Evolutionary conservation across 257 asterid genomes (phyloP), one percentile per base, ranked within the genome.

Genomic region (Osmanthus fragrans): DNA sequence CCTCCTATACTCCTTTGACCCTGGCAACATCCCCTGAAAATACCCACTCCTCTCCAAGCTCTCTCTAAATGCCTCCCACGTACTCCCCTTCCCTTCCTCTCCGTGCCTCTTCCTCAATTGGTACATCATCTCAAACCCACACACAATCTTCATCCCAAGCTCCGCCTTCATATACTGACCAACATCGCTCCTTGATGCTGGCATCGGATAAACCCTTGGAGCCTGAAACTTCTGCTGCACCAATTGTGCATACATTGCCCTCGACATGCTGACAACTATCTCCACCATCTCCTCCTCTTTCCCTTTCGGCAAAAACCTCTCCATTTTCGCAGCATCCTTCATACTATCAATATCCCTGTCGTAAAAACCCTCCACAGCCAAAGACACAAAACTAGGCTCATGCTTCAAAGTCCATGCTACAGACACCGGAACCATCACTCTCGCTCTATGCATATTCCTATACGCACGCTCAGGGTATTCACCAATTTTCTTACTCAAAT

Each of bases 101-200:
- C 96, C 94, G 71, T 88, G 88, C 84, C 76, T 93, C 88, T 88
- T 96, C 73, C 87, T 89, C 86, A 86, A 42, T 82, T 93, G 97
- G 85, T 90, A 96, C 86, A 96, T 88, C 97, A 96, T 96, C 84
- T 93, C 99, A 78, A 96, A 84, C 54, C 99, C 98, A 85, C 99
- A 96, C n/a, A 91, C 71, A 75, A 91, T 92, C 87, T 96, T 96
- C 96, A 96, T 90, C 45, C 97, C 98, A 7, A 95, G 83, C 83
- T 95, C 98, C 7, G 97, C 96, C 87, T 93, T 97, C 87, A 85
- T 25, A 77, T 84, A 93, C 65, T 81, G 89, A 56, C 84, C 85
- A 4, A 86, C 79, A 78, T 90, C 93, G 77, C 87, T 81, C 85
- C 92, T 90, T 36, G 69, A 63, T 27, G 80, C 85, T 0, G 97